Percentiles rank a stretch among this genome's conserved stretches.
Evolutionary conservation across 768 basidiomycete species (phyloP).

Genomic region (Naganishia friedmannii): DNA sequence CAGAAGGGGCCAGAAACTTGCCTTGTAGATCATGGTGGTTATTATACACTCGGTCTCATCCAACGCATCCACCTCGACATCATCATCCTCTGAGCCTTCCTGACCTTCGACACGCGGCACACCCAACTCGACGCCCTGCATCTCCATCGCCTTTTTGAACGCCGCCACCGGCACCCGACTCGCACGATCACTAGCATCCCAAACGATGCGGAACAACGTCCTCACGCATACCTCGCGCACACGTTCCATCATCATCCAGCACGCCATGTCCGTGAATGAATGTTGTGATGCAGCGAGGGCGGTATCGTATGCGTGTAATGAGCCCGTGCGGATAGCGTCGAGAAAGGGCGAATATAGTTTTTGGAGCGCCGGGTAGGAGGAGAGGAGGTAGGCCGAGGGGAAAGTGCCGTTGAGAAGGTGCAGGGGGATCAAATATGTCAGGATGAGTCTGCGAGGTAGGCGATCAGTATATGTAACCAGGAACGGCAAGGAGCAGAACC

Average conservation of each 20-base stretch:
- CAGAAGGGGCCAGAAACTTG: constrained; percentile 35
- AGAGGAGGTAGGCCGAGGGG: constrained; percentile 68
- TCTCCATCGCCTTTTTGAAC: constrained; percentile 71
- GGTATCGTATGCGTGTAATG: constrained; percentile 74
- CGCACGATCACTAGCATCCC: constrained; percentile 70
- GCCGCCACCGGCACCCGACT: constrained; percentile 75
- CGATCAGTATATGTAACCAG: neutral
- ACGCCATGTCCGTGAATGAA: constrained; percentile 56
- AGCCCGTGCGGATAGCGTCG: constrained; percentile 69
- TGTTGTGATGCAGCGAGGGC: constrained; percentile 56
- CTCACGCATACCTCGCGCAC: constrained; percentile 83
- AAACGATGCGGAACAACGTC: constrained; percentile 67
- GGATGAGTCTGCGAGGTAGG: constrained; percentile 65
- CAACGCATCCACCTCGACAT: constrained; percentile 12
- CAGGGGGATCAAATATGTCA: constrained; percentile 85
- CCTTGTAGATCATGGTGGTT: constrained; percentile 89
- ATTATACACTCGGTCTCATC: constrained; percentile 84
- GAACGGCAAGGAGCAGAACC: constrained; percentile 45
- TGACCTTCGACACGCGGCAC: constrained; percentile 59
- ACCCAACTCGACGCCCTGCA: constrained; percentile 61
- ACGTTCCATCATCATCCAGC: constrained; percentile 81
- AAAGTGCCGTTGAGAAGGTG: constrained; percentile 82
- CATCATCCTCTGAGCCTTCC: neutral
- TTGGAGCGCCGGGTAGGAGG: constrained; percentile 68
- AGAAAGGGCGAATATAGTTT: constrained; percentile 79